Conservation (phyloP, 371 early-diverging fungal species). For the Saksenaea vasiformis region DNA sequence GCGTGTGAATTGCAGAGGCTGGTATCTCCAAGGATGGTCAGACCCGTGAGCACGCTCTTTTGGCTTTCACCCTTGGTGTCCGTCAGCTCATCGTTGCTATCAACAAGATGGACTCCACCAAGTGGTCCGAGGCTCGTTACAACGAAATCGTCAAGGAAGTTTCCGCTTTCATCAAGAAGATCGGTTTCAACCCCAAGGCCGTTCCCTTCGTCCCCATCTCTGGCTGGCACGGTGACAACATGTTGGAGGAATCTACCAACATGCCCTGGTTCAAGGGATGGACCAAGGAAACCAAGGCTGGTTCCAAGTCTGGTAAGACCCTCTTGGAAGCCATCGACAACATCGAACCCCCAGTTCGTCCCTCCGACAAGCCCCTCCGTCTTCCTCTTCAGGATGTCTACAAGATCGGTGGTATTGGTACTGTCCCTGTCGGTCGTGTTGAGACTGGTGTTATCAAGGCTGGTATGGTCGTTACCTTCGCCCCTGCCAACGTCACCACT, state of each 20-base stretch:
- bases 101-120: slow-evolving; percentile 98
- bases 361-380: slow-evolving; percentile 95
- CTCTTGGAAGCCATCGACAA: slow-evolving; percentile 93
- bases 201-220: slow-evolving; percentile 52
- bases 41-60: slow-evolving; percentile 99
- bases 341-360: slow-evolving; percentile 91
- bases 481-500: slow-evolving; percentile 86
- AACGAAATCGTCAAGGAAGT: slow-evolving; percentile 87
- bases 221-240: slow-evolving; percentile 98
- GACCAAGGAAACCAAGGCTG: slow-evolving; percentile 88
- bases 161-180: slow-evolving; percentile 88
- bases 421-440: slow-evolving; percentile 96
- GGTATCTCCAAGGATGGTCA: slow-evolving; percentile 98
- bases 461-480: slow-evolving; percentile 94
- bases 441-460: slow-evolving; percentile 93
- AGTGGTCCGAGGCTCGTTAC: slow-evolving; percentile 88
- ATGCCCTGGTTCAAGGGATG: slow-evolving; percentile 98
- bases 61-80: slow-evolving; percentile 96
- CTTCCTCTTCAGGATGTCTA: slow-evolving; percentile 95
- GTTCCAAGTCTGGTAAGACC: slow-evolving; percentile 80
- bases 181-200: slow-evolving; percentile 78
- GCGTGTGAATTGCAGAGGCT: slow-evolving; percentile 43
- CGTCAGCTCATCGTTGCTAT: slow-evolving; percentile 94
- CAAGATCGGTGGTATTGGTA: slow-evolving; percentile 98
- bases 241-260: slow-evolving; percentile 90